Evolutionary conservation across 208 protist genomes (phyloP), one percentile per base, ranked within the genome.

Genomic region (Crithidia bombi): DNA sequence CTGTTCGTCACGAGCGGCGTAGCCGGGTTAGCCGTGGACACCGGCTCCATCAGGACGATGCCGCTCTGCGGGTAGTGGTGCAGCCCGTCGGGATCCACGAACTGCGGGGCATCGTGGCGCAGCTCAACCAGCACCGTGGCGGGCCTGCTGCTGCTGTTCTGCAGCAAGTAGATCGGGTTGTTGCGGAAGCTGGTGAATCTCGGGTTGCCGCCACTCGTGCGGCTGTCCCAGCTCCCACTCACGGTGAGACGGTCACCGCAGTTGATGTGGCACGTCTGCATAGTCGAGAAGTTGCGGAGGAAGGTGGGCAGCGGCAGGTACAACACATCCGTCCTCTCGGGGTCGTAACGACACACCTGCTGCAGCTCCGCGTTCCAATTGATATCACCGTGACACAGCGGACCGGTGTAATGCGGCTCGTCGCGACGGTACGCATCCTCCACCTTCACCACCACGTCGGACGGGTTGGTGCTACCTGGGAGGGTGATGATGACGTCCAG

Each of bases 121-220:
- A 96, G 66, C 63, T 96, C 88, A 15, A 83, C 68, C n/a, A 96
- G 63, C 38, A 96, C 81, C 3, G 73, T 82, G 15, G 80, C 82
- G 5, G 88, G 64, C 9, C 89, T 83, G 5, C 81, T 85, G 65
- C 85, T 74, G 65, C 83, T 92, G 75, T 96, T 96, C 73, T 96
- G 86, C 47, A 96, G 66, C 17, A 93, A 30, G 73, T 82, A 96
- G 65, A 96, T 93, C 2, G 91, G 88, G 73, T 96, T 96, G 74
- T 89, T 91, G 41, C 91, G 88, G 79, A 94, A 96, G 57, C 65
- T 83, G 4, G 91, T 93, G 61, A 85, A 88, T 73, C 86, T 91
- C 43, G 91, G 81, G 65, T 89, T 93, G 50, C 91, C 91, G 21
- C 91, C 91, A 28, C 62, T 62, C 1, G 86, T 93, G 57, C 82